These are phyloP conservation scores for barley (Hordeum vulgare) DNA, from an alignment of 176 grass and related monocot species.

Conservation along the genomic window MorexV3_pseudomolecules_assembly NC_058519.1:535879653-535880152, in stretches of 20 bases:
- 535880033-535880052: constrained; percentile 89
- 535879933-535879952: constrained; percentile 73
- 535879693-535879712: constrained; percentile 54
- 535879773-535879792: background rate
- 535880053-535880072: constrained; percentile 61
- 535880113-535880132: constrained; percentile 16
- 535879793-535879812: background rate
- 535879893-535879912: background rate
- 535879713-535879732: constrained; percentile 63
- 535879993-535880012: constrained; percentile 46
- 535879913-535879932: constrained; percentile 27
- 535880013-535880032: constrained; percentile 84
- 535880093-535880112: constrained; percentile 44
- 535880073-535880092: constrained; percentile 40
- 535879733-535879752: constrained; percentile 44
- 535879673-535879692: background rate
- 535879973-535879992: constrained; percentile 10
- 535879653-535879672: constrained; percentile 13
- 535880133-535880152: background rate
- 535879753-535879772: constrained; percentile 16
- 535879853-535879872: background rate
- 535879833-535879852: background rate
- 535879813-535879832: too few species aligned
- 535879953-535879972: constrained; percentile 35
- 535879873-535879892: background rate